Base-by-base conservation (phyloP, 1,284 basidiomycete species). In the Tausonia pullulans region DNA sequence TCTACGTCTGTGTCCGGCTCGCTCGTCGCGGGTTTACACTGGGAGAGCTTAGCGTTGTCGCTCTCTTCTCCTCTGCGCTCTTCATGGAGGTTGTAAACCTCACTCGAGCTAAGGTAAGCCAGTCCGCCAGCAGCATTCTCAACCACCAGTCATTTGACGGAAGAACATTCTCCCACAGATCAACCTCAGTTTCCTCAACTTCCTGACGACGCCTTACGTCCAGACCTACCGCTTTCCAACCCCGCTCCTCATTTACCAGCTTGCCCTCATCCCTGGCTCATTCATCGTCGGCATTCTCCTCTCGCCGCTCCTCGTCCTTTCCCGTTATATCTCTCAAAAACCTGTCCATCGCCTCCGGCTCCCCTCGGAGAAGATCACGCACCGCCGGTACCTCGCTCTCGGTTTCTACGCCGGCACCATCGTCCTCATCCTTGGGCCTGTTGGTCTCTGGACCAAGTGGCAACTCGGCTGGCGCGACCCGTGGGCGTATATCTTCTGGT, bases 221-320 rank as follows among this genome's bases (percentile, higher is more conserved):
- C 90, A 90, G 74, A 94, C 93, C 0, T 97, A 91, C 74, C 87
- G 96, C 48, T 80, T 93, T 2, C 94, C 96, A 2, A 96, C 90
- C 0, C 93, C 95, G 3, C 81, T 98, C 10, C 81, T 98, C 58
- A 84, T 88, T 58, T 95, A 93, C 75, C 96, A 98, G 74, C 82
- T 95, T 52, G 92, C 96, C 0, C 82, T 98, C 49, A 88, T 98
- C 58, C 90, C 89, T 8, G 96, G 96, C 41, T 88, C 92, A 0
- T 84, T 98, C 66, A 80, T 98, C 40, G 86, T 87, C 13, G 96
- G 96, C 5, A 91, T 97, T 76, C 79, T 97, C 10, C 83, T 98
- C n/a, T 92, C 92, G 0, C 96, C 96, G 0, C 80, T 98, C 9
- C 86, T 99, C 14, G 87, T 93, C 63, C 82, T 98, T 14, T 96